Conservation (phyloP, 768 basidiomycete species). For the Boletus rubroflammeus region DNA sequence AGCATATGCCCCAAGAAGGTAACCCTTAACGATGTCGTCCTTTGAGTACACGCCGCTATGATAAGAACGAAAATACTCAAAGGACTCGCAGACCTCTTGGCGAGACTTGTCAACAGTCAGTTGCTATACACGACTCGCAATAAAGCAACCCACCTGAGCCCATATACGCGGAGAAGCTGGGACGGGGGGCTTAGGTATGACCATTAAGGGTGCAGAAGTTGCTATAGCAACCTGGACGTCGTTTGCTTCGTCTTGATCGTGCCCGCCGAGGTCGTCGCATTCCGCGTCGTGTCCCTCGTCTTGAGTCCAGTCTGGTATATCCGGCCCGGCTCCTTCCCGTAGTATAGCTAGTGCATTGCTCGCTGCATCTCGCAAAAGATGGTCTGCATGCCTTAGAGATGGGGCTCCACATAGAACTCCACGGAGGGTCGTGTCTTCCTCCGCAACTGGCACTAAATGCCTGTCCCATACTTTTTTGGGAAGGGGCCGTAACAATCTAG, state of each 20-base stretch:
- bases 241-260: conserved; percentile 8
- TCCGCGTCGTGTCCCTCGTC: conserved; percentile 20
- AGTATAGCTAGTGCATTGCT: conserved; percentile 11
- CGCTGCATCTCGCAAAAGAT: conserved; percentile 16
- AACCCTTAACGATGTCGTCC: conserved; percentile 63
- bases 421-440: not conserved
- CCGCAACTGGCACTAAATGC: not conserved
- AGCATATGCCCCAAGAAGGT: conserved; percentile 69
- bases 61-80: conserved; percentile 64
- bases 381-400: conserved; percentile 17
- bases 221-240: conserved; percentile 15
- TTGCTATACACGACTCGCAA: not conserved
- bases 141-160: conserved; percentile 37
- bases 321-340: conserved; percentile 3
- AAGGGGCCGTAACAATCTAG: conserved; percentile 20
- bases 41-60: conserved; percentile 76
- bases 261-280: not conserved
- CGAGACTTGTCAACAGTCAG: conserved; percentile 50
- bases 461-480: conserved; percentile 14
- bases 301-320: conserved; percentile 25
- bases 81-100: conserved; percentile 81
- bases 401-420: not conserved
- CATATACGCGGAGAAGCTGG: conserved; percentile 38
- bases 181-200: conserved; percentile 23
- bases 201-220: not conserved